Percentiles rank a stretch among this genome's conserved stretches.
phyloP scores from a whole-genome alignment of 2,329 filamentous ascomycete genomes.

The Magnaporthiopsis rhizophila region DNA sequence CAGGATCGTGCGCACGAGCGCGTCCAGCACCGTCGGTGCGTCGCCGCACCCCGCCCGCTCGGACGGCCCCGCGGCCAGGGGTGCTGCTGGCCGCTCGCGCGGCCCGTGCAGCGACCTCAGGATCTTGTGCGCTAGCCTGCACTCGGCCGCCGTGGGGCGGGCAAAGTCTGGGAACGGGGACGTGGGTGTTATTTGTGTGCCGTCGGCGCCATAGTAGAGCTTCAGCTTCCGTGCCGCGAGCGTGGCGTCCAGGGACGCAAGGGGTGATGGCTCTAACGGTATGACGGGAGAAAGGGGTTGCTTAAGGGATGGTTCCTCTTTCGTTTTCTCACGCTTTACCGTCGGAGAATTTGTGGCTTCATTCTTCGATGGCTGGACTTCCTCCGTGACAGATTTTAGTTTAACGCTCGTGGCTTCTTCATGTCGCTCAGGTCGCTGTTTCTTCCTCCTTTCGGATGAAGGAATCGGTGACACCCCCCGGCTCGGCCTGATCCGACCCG shows the following conservation, averaged over 20 bases:
- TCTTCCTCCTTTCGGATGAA: too few species aligned
- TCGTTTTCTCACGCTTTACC: too few species aligned
- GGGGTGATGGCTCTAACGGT: too few species aligned
- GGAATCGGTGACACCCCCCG: too few species aligned
- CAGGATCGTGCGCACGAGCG: conserved; percentile 43
- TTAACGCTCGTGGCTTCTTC: too few species aligned
- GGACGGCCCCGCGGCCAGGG: conserved; percentile 58
- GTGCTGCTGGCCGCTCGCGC: conserved; percentile 47
- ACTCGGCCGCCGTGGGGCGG: conserved; percentile 60
- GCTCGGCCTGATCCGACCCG: too few species aligned
- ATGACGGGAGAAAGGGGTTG: too few species aligned
- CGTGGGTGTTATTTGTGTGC: neutral
- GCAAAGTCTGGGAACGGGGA: conserved; percentile 62
- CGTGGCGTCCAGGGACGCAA: neutral
- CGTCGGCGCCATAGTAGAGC: conserved; percentile 3
- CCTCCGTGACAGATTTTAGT: too few species aligned
- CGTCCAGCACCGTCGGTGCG: conserved; percentile 46
- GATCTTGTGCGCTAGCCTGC: conserved; percentile 58
- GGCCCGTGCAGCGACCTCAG: conserved; percentile 60
- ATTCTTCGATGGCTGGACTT: too few species aligned
- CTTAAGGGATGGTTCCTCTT: too few species aligned
- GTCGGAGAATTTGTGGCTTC: too few species aligned
- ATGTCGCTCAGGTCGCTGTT: too few species aligned
- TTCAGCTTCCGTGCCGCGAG: conserved; percentile 2
- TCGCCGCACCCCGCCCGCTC: conserved; percentile 61